Percentiles rank a stretch among this genome's conserved stretches.
Evolutionary conservation across 2,329 filamentous ascomycete species (phyloP).

Genomic region (Fonsecaea erecta): DNA sequence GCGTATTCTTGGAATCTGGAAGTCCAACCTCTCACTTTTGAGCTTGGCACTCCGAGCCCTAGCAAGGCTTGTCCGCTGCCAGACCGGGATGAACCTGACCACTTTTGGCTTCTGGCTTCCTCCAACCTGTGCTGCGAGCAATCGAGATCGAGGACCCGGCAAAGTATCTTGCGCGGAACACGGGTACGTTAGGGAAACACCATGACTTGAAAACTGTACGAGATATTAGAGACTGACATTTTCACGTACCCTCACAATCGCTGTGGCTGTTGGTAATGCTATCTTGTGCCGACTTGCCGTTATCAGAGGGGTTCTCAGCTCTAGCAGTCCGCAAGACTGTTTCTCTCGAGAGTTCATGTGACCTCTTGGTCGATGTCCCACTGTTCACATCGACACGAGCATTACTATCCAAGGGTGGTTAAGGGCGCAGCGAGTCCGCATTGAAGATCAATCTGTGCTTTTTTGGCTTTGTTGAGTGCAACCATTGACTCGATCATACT

Average conservation of each 20-base stretch:
- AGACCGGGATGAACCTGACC: not conserved
- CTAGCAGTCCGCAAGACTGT: not conserved
- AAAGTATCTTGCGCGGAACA: not conserved
- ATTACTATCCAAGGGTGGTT: not conserved
- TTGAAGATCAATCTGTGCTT: not conserved
- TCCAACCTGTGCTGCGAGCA: not conserved
- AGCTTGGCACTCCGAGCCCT: constrained; percentile 21
- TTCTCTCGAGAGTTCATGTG: not conserved
- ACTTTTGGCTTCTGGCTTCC: not conserved
- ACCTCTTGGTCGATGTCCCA: not conserved
- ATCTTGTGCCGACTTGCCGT: not conserved
- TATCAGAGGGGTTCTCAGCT: not conserved
- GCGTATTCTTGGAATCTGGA: not conserved
- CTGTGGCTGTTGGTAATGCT: not conserved
- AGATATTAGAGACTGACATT: not conserved
- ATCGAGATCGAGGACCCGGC: not conserved
- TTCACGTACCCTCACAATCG: not conserved
- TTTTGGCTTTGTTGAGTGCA: not conserved
- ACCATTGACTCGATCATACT: not conserved
- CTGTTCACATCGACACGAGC: too few species aligned
- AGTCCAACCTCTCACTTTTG: constrained; percentile 20
- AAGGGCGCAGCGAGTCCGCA: not conserved
- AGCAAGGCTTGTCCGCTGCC: not conserved
- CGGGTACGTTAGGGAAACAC: not conserved
- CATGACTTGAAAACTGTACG: not conserved